Evolutionary conservation across 2,329 filamentous ascomycete species (phyloP), one percentile per base, ranked within the genome.

Genomic region (Nigrospora oryzae): DNA sequence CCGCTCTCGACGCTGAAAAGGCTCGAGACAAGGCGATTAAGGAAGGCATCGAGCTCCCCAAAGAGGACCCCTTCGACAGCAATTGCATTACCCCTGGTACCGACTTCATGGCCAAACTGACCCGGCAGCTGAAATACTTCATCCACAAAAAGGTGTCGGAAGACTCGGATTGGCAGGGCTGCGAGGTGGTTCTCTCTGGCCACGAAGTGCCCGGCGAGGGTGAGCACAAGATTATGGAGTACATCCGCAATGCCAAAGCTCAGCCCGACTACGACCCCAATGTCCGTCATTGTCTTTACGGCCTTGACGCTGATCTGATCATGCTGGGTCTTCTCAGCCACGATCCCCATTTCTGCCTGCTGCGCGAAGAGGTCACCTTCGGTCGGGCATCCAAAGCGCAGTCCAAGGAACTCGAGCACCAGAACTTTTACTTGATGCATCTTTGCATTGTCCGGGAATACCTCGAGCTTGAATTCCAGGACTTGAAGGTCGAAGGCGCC

Each of bases 221-320:
- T 57, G 93, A 98, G 67, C 93, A 98, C 73, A 98, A 98, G 71
- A 95, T 98, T 67, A 98, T 98, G 93, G 94, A 98, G 67, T 98
- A 98, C 66, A 98, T 98, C 65, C 86, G 93, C 55, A 88, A 94
- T 66, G 88, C 93, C 50, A 97, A 97, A 73, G 89, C 91, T 40
- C 93, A 98, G 65, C 87, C 87, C 2, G 81, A 84, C 51, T 98
- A 98, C 66, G 84, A 95, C 63, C 79, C 88, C 41, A 97, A 98
- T 59, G 81, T 95, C 50, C 87, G 93, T 46, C 93, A 98, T 67
- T 98, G 94, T 66, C 75, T 98, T 51, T 98, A 98, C 67, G 94
- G 94, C 19, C 77, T 98, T 41, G 93, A 98, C 68, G 93, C 93
- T 38, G 93, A 98, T 71, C 71, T 98, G 52, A 98, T 98, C 71